Evolutionary conservation across 768 basidiomycete species (phyloP).

Genomic region (Pleurotus tuber-regium): DNA sequence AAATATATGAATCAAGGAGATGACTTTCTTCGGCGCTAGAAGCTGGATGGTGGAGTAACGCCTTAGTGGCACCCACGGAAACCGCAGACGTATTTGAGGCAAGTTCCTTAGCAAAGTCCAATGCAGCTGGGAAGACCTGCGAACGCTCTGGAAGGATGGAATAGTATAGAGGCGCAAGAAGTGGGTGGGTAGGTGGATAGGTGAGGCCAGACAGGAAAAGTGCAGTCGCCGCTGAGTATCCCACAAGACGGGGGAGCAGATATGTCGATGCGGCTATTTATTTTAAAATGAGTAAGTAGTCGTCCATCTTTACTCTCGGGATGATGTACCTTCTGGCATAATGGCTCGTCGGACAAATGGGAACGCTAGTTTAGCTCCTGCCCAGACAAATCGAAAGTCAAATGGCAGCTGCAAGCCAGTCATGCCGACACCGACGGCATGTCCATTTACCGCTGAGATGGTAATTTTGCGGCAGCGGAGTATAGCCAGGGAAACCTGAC

Average conservation of each 20-base stretch:
- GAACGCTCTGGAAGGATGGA: constrained; percentile 45
- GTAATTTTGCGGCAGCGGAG: constrained; percentile 55
- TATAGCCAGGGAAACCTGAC: constrained; percentile 42
- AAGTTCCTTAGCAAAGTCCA: constrained; percentile 50
- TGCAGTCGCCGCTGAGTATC: constrained; percentile 47
- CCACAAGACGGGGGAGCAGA: constrained; percentile 54
- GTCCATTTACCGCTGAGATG: constrained; percentile 49
- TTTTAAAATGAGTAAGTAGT: not conserved
- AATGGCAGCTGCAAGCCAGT: constrained; percentile 49
- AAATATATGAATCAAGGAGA: constrained; percentile 47
- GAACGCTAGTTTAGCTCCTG: constrained; percentile 45
- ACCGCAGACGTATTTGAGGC: constrained; percentile 48
- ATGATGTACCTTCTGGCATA: constrained; percentile 40
- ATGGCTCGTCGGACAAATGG: constrained; percentile 52
- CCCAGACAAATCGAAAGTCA: constrained; percentile 52
- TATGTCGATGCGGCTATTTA: constrained; percentile 37
- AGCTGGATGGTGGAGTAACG: constrained; percentile 48
- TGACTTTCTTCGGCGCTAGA: constrained; percentile 53
- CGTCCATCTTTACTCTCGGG: not conserved
- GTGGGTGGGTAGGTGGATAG: constrained; percentile 41
- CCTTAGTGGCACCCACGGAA: constrained; percentile 51
- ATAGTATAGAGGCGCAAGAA: constrained; percentile 44
- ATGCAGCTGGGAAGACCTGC: constrained; percentile 50
- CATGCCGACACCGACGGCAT: constrained; percentile 50
- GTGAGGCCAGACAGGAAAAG: constrained; percentile 49